Evolutionary conservation across 2,329 filamentous ascomycete species (phyloP).

Genomic region (Botrytis pseudocinerea): DNA sequence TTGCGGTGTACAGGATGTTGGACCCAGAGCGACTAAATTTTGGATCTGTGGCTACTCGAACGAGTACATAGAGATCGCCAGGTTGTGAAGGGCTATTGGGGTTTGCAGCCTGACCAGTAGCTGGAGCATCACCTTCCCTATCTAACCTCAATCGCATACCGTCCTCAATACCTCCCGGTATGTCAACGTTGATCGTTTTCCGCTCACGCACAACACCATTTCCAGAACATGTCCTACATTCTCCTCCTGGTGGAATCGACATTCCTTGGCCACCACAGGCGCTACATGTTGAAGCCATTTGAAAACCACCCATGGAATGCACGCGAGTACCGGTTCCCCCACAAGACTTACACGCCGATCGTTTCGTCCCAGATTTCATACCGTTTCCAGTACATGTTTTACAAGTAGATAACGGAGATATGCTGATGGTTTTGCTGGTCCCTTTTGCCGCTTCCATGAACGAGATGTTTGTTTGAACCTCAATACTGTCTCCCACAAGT

Average conservation of each 20-base stretch:
- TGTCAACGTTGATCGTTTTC: conserved; percentile 84
- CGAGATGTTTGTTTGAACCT: conserved; percentile 87
- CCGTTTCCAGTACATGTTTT: conserved; percentile 81
- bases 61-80: conserved; percentile 89
- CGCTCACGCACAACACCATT: conserved; percentile 81
- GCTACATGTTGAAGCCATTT: conserved; percentile 88
- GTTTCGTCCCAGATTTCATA: conserved; percentile 76
- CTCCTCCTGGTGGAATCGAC: conserved; percentile 73
- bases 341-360: conserved; percentile 74
- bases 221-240: conserved; percentile 78
- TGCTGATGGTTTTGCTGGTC: conserved; percentile 79
- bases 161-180: conserved; percentile 93
- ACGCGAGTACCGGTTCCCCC: conserved; percentile 84
- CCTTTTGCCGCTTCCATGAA: conserved; percentile 98
- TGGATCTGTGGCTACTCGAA: conserved; percentile 83
- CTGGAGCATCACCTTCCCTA: conserved; percentile 83
- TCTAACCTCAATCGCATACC: conserved; percentile 87
- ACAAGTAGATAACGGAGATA: conserved; percentile 80
- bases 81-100: conserved; percentile 64
- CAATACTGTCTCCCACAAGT: conserved; percentile 92
- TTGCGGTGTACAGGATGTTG: conserved; percentile 90
- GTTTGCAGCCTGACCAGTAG: conserved; percentile 68
- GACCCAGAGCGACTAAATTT: conserved; percentile 87
- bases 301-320: conserved; percentile 91
- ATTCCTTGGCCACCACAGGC: conserved; percentile 78